Evolutionary conservation across 768 basidiomycete species (phyloP).

Genomic region (Termitomyces sp.): DNA sequence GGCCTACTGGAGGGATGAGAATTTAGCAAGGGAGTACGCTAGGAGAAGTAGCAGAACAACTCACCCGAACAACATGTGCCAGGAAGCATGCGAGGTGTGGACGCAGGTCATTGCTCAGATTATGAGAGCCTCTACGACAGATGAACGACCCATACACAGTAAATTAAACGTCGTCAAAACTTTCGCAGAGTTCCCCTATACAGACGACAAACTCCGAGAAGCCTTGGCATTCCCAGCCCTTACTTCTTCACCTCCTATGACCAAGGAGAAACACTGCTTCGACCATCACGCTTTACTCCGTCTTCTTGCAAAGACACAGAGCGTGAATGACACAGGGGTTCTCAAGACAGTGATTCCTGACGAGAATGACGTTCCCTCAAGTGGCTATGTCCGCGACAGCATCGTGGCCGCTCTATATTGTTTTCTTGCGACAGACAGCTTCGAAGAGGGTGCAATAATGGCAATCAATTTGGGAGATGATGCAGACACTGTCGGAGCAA

Average conservation of each 20-base stretch:
- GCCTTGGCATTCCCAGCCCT: constrained; percentile 25
- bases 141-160: not conserved
- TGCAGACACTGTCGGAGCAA: constrained; percentile 40
- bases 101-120: constrained; percentile 27
- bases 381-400: constrained; percentile 34
- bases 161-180: constrained; percentile 28
- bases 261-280: constrained; percentile 20
- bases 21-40: constrained; percentile 23
- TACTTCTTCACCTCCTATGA: constrained; percentile 12
- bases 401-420: constrained; percentile 38
- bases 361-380: not conserved
- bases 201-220: constrained; percentile 22
- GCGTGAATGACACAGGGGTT: not conserved
- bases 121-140: constrained; percentile 21
- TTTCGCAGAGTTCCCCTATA: constrained; percentile 33
- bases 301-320: not conserved
- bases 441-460: constrained; percentile 40
- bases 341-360: not conserved
- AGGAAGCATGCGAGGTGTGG: constrained; percentile 38
- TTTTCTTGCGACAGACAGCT: constrained; percentile 35
- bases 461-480: constrained; percentile 38
- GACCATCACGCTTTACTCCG: not conserved
- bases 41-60: constrained; percentile 35
- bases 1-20: constrained; percentile 26
- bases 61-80: constrained; percentile 35